Base-by-base conservation (phyloP, 2,329 filamentous ascomycete genomes). In the Pseudogymnoascus pannorum region DNA sequence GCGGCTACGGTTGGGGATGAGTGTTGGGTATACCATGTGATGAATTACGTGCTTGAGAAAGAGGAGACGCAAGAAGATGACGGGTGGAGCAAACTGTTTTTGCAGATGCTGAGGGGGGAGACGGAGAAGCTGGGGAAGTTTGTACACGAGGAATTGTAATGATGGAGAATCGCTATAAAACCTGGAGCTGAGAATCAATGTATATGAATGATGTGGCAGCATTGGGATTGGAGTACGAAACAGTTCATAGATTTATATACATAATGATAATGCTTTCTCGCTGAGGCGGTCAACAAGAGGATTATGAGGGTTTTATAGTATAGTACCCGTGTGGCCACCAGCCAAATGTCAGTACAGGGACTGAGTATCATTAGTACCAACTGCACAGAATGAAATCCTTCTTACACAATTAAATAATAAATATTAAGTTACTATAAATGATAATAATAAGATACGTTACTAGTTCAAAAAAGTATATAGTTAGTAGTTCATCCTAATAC, bases 1-100 rank as follows among this genome's bases (percentile, higher is more conserved):
- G n/a, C 44, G 16, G 68, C 64, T 14, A 71, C 73, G 36, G 57
- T 74, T 24, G 74, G 73, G 1, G 80, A 83, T 63, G 81, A 80
- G 40, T 86, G 84, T 70, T 85, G 82, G 83, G 82, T 83, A 66
- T 81, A 80, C 68, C 77, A 82, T 61, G 74, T 83, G 4, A 73
- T 35, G 65, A 66, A 58, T 40, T 58, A 36, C 38, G 57, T 54
- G n/a, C 48, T 54, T 29, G 48, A 54, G 48, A 31, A 54, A 54
- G 48, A 54, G 38, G 59, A 26, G 29, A 24, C 38, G 20, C 29
- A 20, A 5, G 44, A 36, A 14, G 44, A 60, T 6, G 42, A 60
- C 26, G 59, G 42, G 5, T 60, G 59, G 59, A 54, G 38, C 42
- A 54, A 54, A 7, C 16, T 12, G 18, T 57, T 60, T 29, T 18